A percentile compares a stretch with the other conserved stretches of the same genome.
Evolutionary conservation across 257 asterid species (phyloP).

Genomic region (Hygrophila difformis): DNA sequence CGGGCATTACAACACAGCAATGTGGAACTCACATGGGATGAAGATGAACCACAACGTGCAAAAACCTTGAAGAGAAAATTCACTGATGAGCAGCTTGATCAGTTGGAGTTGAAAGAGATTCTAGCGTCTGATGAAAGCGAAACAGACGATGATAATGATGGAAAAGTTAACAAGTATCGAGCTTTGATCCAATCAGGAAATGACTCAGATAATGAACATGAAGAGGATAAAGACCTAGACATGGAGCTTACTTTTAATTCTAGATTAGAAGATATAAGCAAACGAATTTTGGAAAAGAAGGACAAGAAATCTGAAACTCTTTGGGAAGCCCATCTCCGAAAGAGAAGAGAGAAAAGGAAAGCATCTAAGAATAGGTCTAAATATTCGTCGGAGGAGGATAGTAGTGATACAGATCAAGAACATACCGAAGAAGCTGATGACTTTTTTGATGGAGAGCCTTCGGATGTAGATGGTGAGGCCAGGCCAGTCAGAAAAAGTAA

Average conservation of each 20-base stretch:
- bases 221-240: slow-evolving; percentile 49
- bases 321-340: slow-evolving; percentile 75
- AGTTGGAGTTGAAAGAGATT: slow-evolving; percentile 62
- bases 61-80: slow-evolving; percentile 60
- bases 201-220: slow-evolving; percentile 50
- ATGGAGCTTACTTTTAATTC: slow-evolving; percentile 88
- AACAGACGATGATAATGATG: slow-evolving; percentile 38
- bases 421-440: slow-evolving; percentile 53
- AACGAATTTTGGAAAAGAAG: slow-evolving; percentile 70
- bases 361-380: slow-evolving; percentile 51
- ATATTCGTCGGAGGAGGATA: slow-evolving; percentile 61
- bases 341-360: slow-evolving; percentile 64
- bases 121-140: slow-evolving; percentile 87
- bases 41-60: slow-evolving; percentile 82
- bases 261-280: slow-evolving; percentile 83
- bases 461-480: slow-evolving; percentile 20
- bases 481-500: slow-evolving; percentile 19
- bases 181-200: slow-evolving; percentile 58
- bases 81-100: slow-evolving; percentile 71
- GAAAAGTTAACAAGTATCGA: slow-evolving; percentile 54
- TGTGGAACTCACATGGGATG: slow-evolving; percentile 85
- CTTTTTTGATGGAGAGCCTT: slow-evolving; percentile 61
- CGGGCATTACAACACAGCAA: slow-evolving; percentile 87
- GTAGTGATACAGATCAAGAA: slow-evolving; percentile 41
- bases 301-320: slow-evolving; percentile 75